Base-by-base conservation (phyloP, 352 stramenopile genomes). In the Phytophthora meadii region DNA sequence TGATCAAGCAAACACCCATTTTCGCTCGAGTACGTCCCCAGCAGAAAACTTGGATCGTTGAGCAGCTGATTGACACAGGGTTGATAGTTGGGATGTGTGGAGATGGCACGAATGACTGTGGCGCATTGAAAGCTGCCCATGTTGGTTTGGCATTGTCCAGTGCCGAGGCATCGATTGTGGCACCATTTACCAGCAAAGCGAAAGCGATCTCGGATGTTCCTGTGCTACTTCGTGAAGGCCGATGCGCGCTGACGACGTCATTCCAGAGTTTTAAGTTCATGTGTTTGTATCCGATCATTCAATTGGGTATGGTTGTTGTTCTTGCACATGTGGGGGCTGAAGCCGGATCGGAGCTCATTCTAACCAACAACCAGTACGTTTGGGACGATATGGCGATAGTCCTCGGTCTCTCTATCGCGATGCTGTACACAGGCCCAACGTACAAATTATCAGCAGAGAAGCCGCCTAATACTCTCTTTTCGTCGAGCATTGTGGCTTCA, bases 161-260 rank as follows among this genome's bases (percentile, higher is more conserved):
- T 56, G 82, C 88, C 1, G 89, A 97, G 54, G 92, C 90, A 0
- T 95, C 84, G 40, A 84, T 92, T 17, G 88, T 97, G 22, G 72
- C 89, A 15, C 89, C 90, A 11, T 98, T 98, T 59, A 97, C 89
- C 1, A 96, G 84, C 63, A 79, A 92, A 30, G 75, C 85, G 17
- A 97, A 97, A 57, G 71, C 54, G 7, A 91, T 97, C 36, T 65
- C 60, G 28, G 84, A 88, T 54, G 85, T 97, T 3, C 66, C 79
- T 1, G 84, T 87, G 51, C 70, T 98, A 5, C 63, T 96, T 4
- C 80, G 77, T n/a, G 92, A 98, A 63, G 92, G 90, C 22, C 76
- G 89, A 0, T 96, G 89, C 67, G 81, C 89, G 12, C 65, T 98
- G 10, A 74, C 68, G 22, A 87, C 77, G 17, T 85, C 77, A 27